A percentile compares a stretch with the other conserved stretches of the same genome.
Conservation (phyloP, 2,329 filamentous ascomycete species). For the Trichophyton benhamiae region DNA sequence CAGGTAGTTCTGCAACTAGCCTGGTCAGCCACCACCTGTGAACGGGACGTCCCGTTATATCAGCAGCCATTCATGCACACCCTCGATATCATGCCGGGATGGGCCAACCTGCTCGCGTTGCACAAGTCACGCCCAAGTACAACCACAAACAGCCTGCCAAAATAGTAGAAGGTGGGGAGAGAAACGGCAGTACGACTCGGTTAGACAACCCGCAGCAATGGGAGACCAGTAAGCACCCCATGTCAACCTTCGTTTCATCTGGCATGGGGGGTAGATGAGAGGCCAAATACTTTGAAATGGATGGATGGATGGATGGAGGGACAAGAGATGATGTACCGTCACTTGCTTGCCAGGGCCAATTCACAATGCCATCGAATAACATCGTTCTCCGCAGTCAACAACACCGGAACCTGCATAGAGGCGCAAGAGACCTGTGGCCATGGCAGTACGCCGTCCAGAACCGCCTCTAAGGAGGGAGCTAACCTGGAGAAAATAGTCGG, state of each 20-base stretch:
- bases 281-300: background rate
- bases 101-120: background rate
- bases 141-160: background rate
- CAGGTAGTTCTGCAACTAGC: background rate
- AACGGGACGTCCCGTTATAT: background rate
- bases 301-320: background rate
- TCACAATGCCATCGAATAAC: background rate
- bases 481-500: too few species aligned
- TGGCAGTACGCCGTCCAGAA: too few species aligned
- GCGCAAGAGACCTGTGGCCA: background rate
- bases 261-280: background rate
- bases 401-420: background rate
- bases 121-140: background rate
- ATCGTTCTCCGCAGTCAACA: background rate
- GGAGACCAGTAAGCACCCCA: background rate
- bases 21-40: background rate
- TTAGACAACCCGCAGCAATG: background rate
- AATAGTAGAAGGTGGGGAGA: background rate
- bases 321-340: background rate
- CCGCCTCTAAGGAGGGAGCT: too few species aligned
- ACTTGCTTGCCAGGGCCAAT: background rate
- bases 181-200: background rate
- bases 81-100: background rate
- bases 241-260: background rate
- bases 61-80: background rate